Percentiles rank a stretch among this genome's conserved stretches.
Conservation (phyloP, 805 yeast species). For the Sugiyamaella chiloensis region DNA sequence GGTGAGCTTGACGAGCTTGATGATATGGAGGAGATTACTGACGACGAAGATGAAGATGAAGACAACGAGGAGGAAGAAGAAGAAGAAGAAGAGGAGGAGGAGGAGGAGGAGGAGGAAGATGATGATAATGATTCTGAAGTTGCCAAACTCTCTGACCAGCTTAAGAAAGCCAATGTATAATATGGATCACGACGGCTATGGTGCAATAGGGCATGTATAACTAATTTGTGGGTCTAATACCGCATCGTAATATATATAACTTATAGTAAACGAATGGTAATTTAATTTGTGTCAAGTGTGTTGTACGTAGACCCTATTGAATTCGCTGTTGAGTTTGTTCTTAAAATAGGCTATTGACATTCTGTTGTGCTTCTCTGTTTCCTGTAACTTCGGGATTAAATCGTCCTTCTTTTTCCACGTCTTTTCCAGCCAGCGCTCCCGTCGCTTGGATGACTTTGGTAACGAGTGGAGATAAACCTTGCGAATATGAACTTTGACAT, state of each 20-base stretch:
- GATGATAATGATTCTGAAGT: constrained; percentile 46
- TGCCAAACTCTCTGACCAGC: constrained; percentile 55
- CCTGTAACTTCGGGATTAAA: too few relatives aligned
- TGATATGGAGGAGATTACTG: constrained; percentile 82
- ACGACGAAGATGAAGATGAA: constrained; percentile 66
- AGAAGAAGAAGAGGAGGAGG: constrained; percentile 41
- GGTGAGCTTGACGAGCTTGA: constrained; percentile 92
- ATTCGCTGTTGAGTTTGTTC: too few relatives aligned
- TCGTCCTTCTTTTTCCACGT: constrained; percentile 71
- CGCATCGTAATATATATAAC: too few relatives aligned
- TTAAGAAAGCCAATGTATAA: too few relatives aligned
- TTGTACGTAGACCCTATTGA: too few relatives aligned
- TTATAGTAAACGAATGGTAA: too few relatives aligned
- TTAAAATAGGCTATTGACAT: too few relatives aligned
- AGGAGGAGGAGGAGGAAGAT: constrained; percentile 41
- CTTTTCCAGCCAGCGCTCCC: constrained; percentile 67
- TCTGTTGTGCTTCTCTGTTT: too few relatives aligned
- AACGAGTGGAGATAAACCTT: neutral
- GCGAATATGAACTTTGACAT: neutral
- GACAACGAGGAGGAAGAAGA: constrained; percentile 50
- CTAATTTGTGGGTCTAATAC: too few relatives aligned
- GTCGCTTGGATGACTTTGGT: constrained; percentile 8
- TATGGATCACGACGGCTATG: too few relatives aligned
- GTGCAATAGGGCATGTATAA: too few relatives aligned
- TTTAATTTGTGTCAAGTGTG: too few relatives aligned